Conservation (phyloP, 495 filamentous ascomycete genomes). For the Aspergillus coremiiformis region DNA sequence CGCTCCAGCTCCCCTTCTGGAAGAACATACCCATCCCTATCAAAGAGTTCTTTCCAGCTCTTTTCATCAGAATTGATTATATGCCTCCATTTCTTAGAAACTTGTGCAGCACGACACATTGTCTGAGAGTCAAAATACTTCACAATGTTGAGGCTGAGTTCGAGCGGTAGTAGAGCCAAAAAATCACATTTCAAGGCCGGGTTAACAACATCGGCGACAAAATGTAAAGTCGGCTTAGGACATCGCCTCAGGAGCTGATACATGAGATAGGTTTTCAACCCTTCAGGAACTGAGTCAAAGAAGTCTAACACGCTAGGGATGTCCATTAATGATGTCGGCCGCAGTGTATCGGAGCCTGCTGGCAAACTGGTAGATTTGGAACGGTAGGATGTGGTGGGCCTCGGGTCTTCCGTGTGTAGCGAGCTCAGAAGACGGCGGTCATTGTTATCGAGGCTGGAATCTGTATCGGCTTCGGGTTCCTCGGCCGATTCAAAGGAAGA, state of each 20-base stretch:
- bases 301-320: conserved; percentile 78
- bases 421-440: conserved; percentile 20
- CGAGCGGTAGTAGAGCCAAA: conserved; percentile 69
- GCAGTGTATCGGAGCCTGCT: conserved; percentile 9
- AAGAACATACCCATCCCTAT: conserved; percentile 69
- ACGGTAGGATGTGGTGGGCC: conserved; percentile 2
- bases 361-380: conserved; percentile 7
- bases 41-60: conserved; percentile 90
- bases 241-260: conserved; percentile 88
- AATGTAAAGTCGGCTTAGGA: conserved; percentile 79
- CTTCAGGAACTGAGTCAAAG: conserved; percentile 82
- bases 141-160: conserved; percentile 81
- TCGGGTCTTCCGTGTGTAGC: conserved; percentile 15
- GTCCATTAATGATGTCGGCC: conserved; percentile 53
- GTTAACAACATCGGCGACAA: conserved; percentile 88
- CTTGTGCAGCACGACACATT: conserved; percentile 85
- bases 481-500: conserved; percentile 40
- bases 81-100: conserved; percentile 88
- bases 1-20: conserved; percentile 77
- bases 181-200: conserved; percentile 97
- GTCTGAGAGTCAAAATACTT: conserved; percentile 81
- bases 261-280: conserved; percentile 90
- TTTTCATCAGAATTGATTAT: conserved; percentile 88
- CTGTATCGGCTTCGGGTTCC: conserved; percentile 38
- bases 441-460: conserved; percentile 39